Base-by-base conservation (phyloP, 176 grass and related monocot species). In the Melocanna baccifera region DNA sequence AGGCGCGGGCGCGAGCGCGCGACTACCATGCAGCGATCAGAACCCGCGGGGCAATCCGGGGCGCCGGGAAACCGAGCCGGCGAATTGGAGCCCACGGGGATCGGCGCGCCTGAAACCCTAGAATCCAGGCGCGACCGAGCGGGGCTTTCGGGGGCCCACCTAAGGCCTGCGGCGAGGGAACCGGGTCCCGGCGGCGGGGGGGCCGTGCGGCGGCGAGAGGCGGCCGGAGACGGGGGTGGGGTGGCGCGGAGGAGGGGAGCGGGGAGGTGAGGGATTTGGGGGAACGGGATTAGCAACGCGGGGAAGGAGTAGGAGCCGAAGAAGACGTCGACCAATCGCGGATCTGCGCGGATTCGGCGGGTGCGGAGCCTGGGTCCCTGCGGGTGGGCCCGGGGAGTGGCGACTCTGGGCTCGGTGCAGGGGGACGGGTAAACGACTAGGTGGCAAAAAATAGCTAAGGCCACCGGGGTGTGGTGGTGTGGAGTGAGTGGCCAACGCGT, bases 271-370 rank as follows among this genome's bases (percentile, higher is more conserved):
- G 73, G 71, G 51, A 75, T 76, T 79, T 69, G 75, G 71, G 72
- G 72, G 40, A 3, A 29, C 48, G 69, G 75, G 36, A 58, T 86
- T 77, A 67, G 81, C 84, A 41, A 79, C 79, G 84, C 84, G 80
- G 84, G 56, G 82, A 53, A 42, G 40, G 19, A n/a, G 62, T 69
- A 61, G 3, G 81, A 13, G 68, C 64, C 67, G 26, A 40, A 23
- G 80, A 53, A 61, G 80, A 23, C 82, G 87, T 89, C 87, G 80
- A 87, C 89, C 89, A 91, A 87, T 91, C 81, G 85, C 81, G 75
- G 89, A 90, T 90, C 84, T 83, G 74, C 72, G 66, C 73, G 47
- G 79, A 84, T 62, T 26, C 78, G 37, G 76, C 19, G 69, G 28
- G 7, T 5, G 25, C 10, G 18, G 26, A 48, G 41, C 12, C 52